A percentile compares a stretch with the other conserved stretches of the same genome.
phyloP scores from a whole-genome alignment of 495 filamentous ascomycete genomes.

The Trypethelium eluteriae region DNA sequence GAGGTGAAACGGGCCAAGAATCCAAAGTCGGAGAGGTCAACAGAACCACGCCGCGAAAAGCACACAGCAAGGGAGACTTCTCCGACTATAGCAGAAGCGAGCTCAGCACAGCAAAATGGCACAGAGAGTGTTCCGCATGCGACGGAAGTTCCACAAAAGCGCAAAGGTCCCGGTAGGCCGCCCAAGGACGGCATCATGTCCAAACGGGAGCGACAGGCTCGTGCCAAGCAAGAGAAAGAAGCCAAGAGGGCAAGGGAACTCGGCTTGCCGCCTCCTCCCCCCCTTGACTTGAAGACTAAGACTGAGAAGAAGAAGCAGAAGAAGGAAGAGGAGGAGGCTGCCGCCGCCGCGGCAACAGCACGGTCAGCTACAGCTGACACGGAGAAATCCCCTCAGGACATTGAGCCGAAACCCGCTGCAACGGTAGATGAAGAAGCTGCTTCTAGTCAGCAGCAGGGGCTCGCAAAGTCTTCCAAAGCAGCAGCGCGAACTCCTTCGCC shows the following conservation, averaged over 20 bases:
- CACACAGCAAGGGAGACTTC: slow-evolving; percentile 10
- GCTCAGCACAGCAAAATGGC: background rate
- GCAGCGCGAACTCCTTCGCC: slow-evolving; percentile 60
- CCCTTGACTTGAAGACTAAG: slow-evolving; percentile 14
- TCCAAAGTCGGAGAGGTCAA: background rate
- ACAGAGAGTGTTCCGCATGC: background rate
- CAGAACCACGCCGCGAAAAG: slow-evolving; percentile 2
- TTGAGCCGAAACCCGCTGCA: background rate
- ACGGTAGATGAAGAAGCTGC: background rate
- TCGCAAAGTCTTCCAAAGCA: slow-evolving; percentile 52
- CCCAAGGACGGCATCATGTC: slow-evolving; percentile 92
- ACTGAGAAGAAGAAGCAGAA: slow-evolving; percentile 17
- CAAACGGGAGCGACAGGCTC: slow-evolving; percentile 64
- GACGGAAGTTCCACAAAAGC: slow-evolving; percentile 46
- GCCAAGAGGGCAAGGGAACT: slow-evolving; percentile 37
- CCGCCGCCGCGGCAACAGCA: slow-evolving; percentile 7
- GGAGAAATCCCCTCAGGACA: slow-evolving; percentile 11
- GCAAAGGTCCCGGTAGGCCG: slow-evolving; percentile 77
- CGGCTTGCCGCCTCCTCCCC: slow-evolving; percentile 22
- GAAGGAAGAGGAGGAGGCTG: slow-evolving; percentile 23
- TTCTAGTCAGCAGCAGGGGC: slow-evolving; percentile 41
- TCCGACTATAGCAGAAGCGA: slow-evolving; percentile 2
- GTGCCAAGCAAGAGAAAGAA: slow-evolving; percentile 53
- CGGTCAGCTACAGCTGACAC: slow-evolving; percentile 5
- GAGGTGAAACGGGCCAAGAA: background rate